Percentiles rank a stretch among this genome's conserved stretches.
Evolutionary conservation across 345 rosid genomes (phyloP).

Genomic region (Murraya koenigii): DNA sequence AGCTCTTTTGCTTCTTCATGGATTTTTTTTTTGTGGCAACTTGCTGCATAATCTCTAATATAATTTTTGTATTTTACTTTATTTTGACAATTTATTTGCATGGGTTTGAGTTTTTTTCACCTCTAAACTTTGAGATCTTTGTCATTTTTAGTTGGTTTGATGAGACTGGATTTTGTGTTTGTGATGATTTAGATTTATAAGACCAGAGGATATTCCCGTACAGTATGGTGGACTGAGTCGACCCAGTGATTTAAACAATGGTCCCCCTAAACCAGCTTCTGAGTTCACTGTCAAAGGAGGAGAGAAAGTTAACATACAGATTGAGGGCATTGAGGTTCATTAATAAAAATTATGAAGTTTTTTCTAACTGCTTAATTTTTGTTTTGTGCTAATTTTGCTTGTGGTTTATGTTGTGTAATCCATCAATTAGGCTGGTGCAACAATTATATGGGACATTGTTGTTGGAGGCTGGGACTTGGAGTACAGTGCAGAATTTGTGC

Average conservation of each 20-base stretch:
- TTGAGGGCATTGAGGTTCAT: slow-evolving; percentile 92
- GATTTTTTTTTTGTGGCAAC: not conserved
- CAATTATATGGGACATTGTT: slow-evolving; percentile 90
- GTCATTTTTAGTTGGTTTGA: not conserved
- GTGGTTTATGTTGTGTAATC: not conserved
- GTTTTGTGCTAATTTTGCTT: not conserved
- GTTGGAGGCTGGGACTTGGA: slow-evolving; percentile 99
- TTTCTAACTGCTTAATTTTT: not conserved
- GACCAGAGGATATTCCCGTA: slow-evolving; percentile 88
- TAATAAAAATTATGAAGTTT: not conserved
- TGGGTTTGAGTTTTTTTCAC: not conserved
- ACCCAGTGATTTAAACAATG: slow-evolving; percentile 58
- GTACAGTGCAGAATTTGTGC: slow-evolving; percentile 93
- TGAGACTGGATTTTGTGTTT: not conserved
- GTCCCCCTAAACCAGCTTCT: slow-evolving; percentile 77
- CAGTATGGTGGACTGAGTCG: slow-evolving; percentile 91
- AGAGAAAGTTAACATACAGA: slow-evolving; percentile 95
- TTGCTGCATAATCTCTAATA: not conserved
- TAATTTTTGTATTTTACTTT: not conserved
- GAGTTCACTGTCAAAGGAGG: slow-evolving; percentile 92
- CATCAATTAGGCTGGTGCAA: slow-evolving; percentile 63
- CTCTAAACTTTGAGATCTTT: not conserved
- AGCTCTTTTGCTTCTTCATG: not conserved
- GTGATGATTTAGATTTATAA: slow-evolving; percentile 54
- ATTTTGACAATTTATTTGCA: not conserved